phyloP scores from a whole-genome alignment of 1,139 yeast genomes.

The Geotrichum klebahnii region DNA sequence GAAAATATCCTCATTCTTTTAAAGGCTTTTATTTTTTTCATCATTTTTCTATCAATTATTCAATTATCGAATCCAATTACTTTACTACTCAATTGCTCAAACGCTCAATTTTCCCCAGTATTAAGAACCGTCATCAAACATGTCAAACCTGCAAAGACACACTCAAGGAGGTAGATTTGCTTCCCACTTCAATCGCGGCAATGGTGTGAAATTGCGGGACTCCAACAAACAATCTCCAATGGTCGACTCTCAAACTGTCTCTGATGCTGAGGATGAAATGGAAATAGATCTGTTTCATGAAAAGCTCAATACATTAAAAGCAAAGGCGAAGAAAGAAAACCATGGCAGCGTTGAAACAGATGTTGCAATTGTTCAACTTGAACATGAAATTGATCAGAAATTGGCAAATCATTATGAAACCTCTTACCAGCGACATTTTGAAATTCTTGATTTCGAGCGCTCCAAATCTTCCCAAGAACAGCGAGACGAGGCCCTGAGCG shows the following conservation, averaged over 20 bases:
- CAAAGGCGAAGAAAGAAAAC: slow-evolving; percentile 16
- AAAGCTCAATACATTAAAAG: slow-evolving; percentile 15
- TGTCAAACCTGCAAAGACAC: too few species aligned
- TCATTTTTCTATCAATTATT: neutral
- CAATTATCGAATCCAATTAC: neutral
- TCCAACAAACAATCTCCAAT: slow-evolving; percentile 6
- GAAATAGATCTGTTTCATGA: slow-evolving; percentile 15
- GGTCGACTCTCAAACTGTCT: slow-evolving; percentile 10
- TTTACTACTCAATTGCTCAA: too few species aligned
- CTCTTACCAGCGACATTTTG: slow-evolving; percentile 30
- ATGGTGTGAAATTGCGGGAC: neutral
- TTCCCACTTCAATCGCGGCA: slow-evolving; percentile 3
- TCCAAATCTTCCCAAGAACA: slow-evolving; percentile 35
- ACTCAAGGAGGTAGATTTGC: too few species aligned
- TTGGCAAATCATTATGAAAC: slow-evolving; percentile 10
- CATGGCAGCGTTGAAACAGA: slow-evolving; percentile 14
- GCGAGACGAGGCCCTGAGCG: slow-evolving; percentile 36
- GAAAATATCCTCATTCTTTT: neutral
- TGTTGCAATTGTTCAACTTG: slow-evolving; percentile 7
- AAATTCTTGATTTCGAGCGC: slow-evolving; percentile 34
- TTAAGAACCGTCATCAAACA: too few species aligned
- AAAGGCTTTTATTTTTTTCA: neutral
- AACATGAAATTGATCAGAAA: slow-evolving; percentile 13
- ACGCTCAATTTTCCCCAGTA: too few species aligned
- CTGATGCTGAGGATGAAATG: slow-evolving; percentile 19